Conservation (phyloP, 305 asterid genomes). For the Fraxinus baroniana region DNA sequence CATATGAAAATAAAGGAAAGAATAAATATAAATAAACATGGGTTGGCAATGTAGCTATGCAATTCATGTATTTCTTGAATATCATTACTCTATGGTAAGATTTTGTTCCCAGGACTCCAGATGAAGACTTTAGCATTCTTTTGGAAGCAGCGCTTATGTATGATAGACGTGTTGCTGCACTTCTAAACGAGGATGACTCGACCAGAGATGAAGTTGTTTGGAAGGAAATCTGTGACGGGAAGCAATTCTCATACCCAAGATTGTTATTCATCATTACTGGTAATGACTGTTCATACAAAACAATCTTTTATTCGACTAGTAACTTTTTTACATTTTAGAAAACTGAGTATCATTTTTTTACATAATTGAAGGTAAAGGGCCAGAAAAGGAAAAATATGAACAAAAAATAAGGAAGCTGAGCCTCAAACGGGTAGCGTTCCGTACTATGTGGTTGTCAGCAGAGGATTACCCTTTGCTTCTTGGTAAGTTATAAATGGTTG, state of each 20-base stretch:
- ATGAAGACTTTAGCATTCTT: constrained; percentile 89
- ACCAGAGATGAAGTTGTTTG: constrained; percentile 60
- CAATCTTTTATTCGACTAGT: background rate
- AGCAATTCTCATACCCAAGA: constrained; percentile 66
- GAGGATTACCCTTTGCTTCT: constrained; percentile 97
- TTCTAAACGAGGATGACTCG: constrained; percentile 67
- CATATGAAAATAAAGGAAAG: background rate
- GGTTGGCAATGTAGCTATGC: background rate
- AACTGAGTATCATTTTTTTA: background rate
- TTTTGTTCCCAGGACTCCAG: constrained; percentile 69
- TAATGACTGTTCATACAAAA: constrained; percentile 31
- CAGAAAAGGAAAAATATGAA: constrained; percentile 94
- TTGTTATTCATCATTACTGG: constrained; percentile 90
- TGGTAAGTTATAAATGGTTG: constrained; percentile 44
- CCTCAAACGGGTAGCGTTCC: constrained; percentile 88
- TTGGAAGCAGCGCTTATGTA: constrained; percentile 96
- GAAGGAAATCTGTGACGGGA: constrained; percentile 61
- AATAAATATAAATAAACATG: background rate
- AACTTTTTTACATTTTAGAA: background rate
- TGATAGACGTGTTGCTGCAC: constrained; percentile 88
- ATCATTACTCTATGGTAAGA: background rate
- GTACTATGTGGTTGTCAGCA: constrained; percentile 93
- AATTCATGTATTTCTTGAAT: background rate
- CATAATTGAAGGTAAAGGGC: constrained; percentile 77
- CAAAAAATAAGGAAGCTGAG: constrained; percentile 69